phyloP scores from a whole-genome alignment of 2,329 filamentous ascomycete genomes.

The Trichophyton equinum region DNA sequence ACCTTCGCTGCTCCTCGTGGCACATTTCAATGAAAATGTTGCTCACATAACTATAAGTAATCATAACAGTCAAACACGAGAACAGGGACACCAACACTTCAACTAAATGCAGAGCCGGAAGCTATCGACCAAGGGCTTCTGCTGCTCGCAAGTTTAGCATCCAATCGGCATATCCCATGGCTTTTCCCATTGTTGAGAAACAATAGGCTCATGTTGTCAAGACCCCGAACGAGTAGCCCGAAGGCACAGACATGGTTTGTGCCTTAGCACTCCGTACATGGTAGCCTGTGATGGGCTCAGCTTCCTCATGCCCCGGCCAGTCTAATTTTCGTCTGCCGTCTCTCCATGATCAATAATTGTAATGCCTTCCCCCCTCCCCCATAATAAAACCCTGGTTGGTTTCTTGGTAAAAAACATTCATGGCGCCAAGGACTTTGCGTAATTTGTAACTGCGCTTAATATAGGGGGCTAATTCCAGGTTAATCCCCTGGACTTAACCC shows the following conservation, averaged over 20 bases:
- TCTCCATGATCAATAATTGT: not conserved
- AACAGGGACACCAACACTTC: not conserved
- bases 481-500: not conserved
- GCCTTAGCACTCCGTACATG: not conserved
- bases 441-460: slow-evolving; percentile 1
- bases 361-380: too few relatives aligned
- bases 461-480: slow-evolving; percentile 3
- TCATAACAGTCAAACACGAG: not conserved
- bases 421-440: not conserved
- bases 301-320: not conserved
- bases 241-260: not conserved
- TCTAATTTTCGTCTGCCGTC: not conserved
- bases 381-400: not conserved
- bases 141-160: not conserved
- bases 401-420: not conserved
- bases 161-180: not conserved
- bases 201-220: not conserved
- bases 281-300: not conserved
- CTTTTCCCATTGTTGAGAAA: not conserved
- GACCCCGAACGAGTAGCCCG: not conserved
- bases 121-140: not conserved
- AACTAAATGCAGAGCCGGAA: not conserved
- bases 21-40: not conserved
- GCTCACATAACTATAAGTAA: not conserved
- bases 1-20: not conserved